Conservation (phyloP, 306 rosid genomes). For the Quercus agrifolia region DNA sequence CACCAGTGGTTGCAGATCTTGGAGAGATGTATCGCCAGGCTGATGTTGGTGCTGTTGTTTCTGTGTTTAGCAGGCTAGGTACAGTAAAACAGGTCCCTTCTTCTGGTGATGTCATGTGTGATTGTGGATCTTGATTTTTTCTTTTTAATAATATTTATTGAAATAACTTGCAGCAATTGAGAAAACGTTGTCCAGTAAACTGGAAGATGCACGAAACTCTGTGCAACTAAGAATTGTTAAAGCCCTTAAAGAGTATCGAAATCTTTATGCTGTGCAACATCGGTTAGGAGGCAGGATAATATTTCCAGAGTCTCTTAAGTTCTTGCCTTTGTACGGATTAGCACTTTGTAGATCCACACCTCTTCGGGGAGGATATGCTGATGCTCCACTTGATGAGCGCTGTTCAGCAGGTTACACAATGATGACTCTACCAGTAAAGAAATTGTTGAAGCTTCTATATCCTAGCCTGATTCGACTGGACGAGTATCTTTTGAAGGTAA, state of each 20-base stretch:
- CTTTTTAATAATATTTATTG: conserved; percentile 19
- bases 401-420: conserved; percentile 82
- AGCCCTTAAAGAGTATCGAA: conserved; percentile 85
- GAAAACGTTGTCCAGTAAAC: conserved; percentile 76
- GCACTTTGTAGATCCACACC: conserved; percentile 79
- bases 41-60: conserved; percentile 87
- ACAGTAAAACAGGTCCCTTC: conserved; percentile 19
- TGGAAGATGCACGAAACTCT: conserved; percentile 85
- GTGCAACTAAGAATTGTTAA: conserved; percentile 81
- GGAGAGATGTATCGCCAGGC: conserved; percentile 91
- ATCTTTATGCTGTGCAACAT: conserved; percentile 90
- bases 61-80: conserved; percentile 88
- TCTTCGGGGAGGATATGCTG: conserved; percentile 90
- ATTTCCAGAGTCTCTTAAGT: conserved; percentile 87
- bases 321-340: conserved; percentile 78
- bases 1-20: conserved; percentile 88
- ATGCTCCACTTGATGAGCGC: conserved; percentile 80
- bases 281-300: conserved; percentile 92
- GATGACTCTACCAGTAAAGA: conserved; percentile 77
- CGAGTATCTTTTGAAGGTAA: conserved; percentile 80
- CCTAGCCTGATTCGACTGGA: conserved; percentile 82
- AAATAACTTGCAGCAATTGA: conserved; percentile 76
- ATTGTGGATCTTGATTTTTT: conserved; percentile 28
- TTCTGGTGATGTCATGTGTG: conserved; percentile 11
- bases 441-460: conserved; percentile 81